These are phyloP conservation scores for Coemansia sp. DNA, from an alignment of 192 early-diverging fungal genomes.

Conservation along the genomic window DNA sequence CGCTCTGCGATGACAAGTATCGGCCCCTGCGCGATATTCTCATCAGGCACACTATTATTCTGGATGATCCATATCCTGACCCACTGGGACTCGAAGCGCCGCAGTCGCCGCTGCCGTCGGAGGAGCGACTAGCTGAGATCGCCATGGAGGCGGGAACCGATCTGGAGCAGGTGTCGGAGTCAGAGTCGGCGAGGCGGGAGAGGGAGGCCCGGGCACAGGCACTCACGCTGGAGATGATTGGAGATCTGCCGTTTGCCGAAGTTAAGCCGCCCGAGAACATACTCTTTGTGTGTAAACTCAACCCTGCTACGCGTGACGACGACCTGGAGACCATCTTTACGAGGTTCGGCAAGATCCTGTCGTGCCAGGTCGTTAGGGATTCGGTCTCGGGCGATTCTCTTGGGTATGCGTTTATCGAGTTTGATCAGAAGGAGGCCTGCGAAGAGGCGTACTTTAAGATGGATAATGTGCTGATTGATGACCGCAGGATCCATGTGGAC, in stretches of 20 bases:
- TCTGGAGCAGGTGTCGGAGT: conserved; percentile 28
- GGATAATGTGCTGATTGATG: conserved; percentile 95
- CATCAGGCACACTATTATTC: conserved; percentile 86
- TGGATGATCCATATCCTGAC: conserved; percentile 92
- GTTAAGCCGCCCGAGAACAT: conserved; percentile 97
- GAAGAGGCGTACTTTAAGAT: conserved; percentile 96
- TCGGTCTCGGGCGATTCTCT: conserved; percentile 77
- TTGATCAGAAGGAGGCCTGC: conserved; percentile 79
- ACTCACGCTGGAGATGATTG: conserved; percentile 96
- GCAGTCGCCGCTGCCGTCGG: conserved; percentile 74
- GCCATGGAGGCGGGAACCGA: conserved; percentile 84
- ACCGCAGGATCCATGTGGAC: conserved; percentile 94
- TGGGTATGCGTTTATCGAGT: conserved; percentile 96
- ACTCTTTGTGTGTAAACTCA: conserved; percentile 93
- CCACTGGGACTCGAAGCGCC: conserved; percentile 67
- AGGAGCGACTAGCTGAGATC: conserved; percentile 65
- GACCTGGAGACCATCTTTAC: conserved; percentile 92
- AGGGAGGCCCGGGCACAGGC: conserved; percentile 81
- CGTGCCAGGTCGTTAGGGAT: conserved; percentile 91
- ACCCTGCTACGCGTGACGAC: conserved; percentile 84
- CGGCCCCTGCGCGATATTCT: conserved; percentile 83
- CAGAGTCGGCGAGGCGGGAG: conserved; percentile 64
- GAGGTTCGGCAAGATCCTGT: conserved; percentile 82
- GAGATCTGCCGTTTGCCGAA: conserved; percentile 95
- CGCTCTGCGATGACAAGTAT: conserved; percentile 64